Evolutionary conservation across 441 rosid genomes (phyloP), one percentile per base, ranked within the genome.

Genomic region (Croton setiger): DNA sequence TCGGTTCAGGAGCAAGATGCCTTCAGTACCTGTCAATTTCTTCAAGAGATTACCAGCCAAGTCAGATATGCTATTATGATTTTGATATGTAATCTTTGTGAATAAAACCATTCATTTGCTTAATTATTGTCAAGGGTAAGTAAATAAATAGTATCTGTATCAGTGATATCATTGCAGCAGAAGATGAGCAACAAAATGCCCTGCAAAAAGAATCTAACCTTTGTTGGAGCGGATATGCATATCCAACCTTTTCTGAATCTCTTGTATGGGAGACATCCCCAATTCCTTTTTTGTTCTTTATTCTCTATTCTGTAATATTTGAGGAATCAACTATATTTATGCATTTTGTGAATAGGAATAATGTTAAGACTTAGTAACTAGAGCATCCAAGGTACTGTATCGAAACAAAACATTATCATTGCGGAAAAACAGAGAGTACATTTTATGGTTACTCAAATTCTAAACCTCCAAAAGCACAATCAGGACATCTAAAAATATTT

Each of bases 21-120:
- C 89, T 36, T 78, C 88, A 0, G 69, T 68, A 27, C 89, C 91
- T n/a, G 81, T 81, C 58, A 88, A 85, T 76, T 84, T 88, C 84
- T 83, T 88, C 79, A 85, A 85, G 77, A 82, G 93, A 64, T 64
- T 86, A 70, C 93, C 91, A 31, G 57, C 89, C 66, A 82, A 74
- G 69, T 71, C 86, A 62, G 91, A 86, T 69, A 74, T 84, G 87
- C 78, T 93, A 27, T 79, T 93, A 47, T 93, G 79, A 88, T 57
- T 93, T 43, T 93, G 79, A 88, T 57, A 48, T 57, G 64, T 63
- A 47, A 55, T 20, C 57, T 7, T 51, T 58, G 45, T 37, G 10
- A 72, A 47, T 44, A 14, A n/a, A 62, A 53, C 51, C 36, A 57
- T 52, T 66, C 69, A 48, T 67, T 74, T 39, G 31, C 31, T 57